Conservation (phyloP, 2,329 filamentous ascomycete genomes). For the Fusarium denticulatum region DNA sequence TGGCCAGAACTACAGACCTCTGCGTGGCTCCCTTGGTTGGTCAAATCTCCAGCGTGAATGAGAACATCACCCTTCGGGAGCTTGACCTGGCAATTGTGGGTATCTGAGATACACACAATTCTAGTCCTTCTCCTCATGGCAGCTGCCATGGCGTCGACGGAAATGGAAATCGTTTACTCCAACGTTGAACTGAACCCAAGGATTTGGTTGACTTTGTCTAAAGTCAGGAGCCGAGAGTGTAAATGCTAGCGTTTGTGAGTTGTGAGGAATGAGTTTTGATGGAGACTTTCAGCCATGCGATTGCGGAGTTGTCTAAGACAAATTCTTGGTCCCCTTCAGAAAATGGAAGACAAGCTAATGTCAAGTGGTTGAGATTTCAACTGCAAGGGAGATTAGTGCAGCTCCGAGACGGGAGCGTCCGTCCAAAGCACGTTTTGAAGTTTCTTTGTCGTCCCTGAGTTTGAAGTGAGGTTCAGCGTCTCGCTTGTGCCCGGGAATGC, state of each 20-base stretch:
- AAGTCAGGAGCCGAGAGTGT: conserved; percentile 28
- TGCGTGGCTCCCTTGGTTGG: conserved; percentile 72
- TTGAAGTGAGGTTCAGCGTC: background rate
- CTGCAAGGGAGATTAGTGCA: conserved; percentile 24
- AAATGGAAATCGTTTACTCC: conserved; percentile 10
- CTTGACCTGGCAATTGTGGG: conserved; percentile 72
- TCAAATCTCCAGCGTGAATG: conserved; percentile 80
- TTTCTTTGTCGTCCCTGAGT: conserved; percentile 9
- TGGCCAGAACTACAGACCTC: conserved; percentile 52
- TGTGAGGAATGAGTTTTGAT: conserved; percentile 4
- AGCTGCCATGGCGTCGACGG: conserved; percentile 25
- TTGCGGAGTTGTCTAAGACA: conserved; percentile 35
- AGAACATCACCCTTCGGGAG: conserved; percentile 78
- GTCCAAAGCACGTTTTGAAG: conserved; percentile 10
- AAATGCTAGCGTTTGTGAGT: conserved; percentile 15
- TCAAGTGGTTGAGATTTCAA: conserved; percentile 3
- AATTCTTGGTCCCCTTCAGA: background rate
- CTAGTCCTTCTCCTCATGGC: conserved; percentile 60
- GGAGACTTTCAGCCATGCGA: conserved; percentile 4
- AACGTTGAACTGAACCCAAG: conserved; percentile 23
- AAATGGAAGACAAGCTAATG: conserved; percentile 4
- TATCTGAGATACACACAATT: conserved; percentile 81
- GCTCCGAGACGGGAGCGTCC: conserved; percentile 16
- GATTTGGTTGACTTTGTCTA: conserved; percentile 29
- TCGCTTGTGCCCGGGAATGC: conserved; percentile 24